Evolutionary conservation across 2,329 filamentous ascomycete species (phyloP), one percentile per base, ranked within the genome.

Genomic region (Aspergillus sojae): DNA sequence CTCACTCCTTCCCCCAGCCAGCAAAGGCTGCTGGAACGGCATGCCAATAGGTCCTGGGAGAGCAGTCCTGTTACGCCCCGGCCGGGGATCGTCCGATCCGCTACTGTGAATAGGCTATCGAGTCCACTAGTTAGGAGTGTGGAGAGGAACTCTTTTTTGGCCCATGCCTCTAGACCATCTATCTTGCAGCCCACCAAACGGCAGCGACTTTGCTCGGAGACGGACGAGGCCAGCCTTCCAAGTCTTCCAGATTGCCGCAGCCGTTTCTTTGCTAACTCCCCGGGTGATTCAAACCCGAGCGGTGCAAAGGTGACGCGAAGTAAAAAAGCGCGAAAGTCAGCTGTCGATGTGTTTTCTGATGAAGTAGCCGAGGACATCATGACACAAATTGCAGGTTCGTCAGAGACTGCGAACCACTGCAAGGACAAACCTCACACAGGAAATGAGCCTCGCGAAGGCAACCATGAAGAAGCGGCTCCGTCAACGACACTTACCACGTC

Each of bases 1-100:
- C 88, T 91, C 71, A 88, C 86, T 0, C 87, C 86, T 26, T 90
- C 89, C 10, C 88, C 88, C 23, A 89, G 84, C 68, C 89, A 91
- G 71, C 86, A 87, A 72, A 80, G 81, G 30, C 74, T 89, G 12
- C 76, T 91, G 28, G 79, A 85, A 64, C 79, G 83, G 48, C 84
- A 88, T 71, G 78, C 79, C 57, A 81, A 78, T 48, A 79, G 73
- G 26, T 83, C 84, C 14, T 90, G 87, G 88, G 79, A 81, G 56
- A 81, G 86, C 32, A 82, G 80, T 48, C 79, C 83, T 58, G 81
- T 80, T 32, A 80, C 80, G 63, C 72, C 72, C n/a, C 79, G 75
- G 41, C 72, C 72, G 52, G 73, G 70, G 53, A 65, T 75, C 19
- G 71, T 70, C 58, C 75, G 76, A 30, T 73, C 79, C 64, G 71